phyloP scores from a whole-genome alignment of 371 early-diverging fungal genomes.

The Rhizopus arrhizus region DNA sequence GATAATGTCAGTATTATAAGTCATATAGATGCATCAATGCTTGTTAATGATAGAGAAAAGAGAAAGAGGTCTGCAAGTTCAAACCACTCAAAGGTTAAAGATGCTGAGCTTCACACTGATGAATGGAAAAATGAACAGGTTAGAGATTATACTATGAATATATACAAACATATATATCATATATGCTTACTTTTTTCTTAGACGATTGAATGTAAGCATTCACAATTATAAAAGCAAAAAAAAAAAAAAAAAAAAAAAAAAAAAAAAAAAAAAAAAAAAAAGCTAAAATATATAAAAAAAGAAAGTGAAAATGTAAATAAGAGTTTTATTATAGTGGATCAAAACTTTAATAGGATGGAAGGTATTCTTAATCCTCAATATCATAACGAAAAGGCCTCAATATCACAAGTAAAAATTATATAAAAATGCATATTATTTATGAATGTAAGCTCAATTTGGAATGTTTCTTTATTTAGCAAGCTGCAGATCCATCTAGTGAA shows the following conservation, averaged over 20 bases:
- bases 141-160: background rate
- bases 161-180: background rate
- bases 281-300: no score
- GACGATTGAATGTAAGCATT: conserved; percentile 9
- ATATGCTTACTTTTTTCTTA: conserved; percentile 5
- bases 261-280: background rate
- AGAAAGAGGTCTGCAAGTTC: conserved; percentile 25
- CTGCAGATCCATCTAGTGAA: conserved; percentile 22
- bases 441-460: background rate
- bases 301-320: background rate
- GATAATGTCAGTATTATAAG: background rate
- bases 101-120: conserved; percentile 14
- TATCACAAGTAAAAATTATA: conserved; percentile 15
- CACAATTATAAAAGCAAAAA: background rate
- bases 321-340: conserved; percentile 32
- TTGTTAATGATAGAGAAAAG: background rate
- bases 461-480: conserved; percentile 19
- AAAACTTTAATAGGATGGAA: conserved; percentile 51
- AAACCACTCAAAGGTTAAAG: conserved; percentile 18
- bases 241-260: background rate
- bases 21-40: background rate
- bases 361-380: conserved; percentile 51
- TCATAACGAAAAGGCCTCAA: conserved; percentile 8
- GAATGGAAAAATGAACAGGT: conserved; percentile 16
- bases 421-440: background rate